These are phyloP conservation scores for Rhodotorula mucilaginosa DNA, from an alignment of 1,284 basidiomycete genomes.

Conservation along the genomic window DNA sequence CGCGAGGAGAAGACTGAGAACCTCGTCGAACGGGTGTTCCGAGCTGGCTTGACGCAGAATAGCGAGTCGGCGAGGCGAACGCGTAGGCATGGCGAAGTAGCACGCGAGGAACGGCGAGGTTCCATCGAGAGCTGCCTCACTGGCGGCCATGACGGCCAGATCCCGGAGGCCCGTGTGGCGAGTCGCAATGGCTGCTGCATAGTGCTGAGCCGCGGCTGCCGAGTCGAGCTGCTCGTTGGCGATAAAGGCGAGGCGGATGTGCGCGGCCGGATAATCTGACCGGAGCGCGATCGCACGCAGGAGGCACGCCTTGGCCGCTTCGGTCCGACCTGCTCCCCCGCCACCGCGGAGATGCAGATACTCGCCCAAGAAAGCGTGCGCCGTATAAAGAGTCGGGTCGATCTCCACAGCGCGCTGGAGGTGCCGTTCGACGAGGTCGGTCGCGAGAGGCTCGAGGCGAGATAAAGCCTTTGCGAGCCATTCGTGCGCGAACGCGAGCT, in stretches of 20 bases:
- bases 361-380: conserved; percentile 32
- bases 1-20: conserved; percentile 16
- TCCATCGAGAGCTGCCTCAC: conserved; percentile 10
- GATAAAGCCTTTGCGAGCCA: conserved; percentile 29
- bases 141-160: background rate
- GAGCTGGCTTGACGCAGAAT: conserved; percentile 10
- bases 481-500: conserved; percentile 24
- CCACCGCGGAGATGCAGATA: conserved; percentile 6
- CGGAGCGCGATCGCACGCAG: conserved; percentile 10
- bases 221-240: conserved; percentile 26
- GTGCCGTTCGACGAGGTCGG: conserved; percentile 13
- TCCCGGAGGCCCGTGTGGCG: conserved; percentile 18
- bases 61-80: background rate
- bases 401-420: conserved; percentile 18
- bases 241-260: conserved; percentile 31
- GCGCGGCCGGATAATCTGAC: conserved; percentile 29
- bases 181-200: background rate
- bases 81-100: conserved; percentile 5
- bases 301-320: background rate
- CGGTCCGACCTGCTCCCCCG: background rate
- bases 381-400: conserved; percentile 1
- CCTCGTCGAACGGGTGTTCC: conserved; percentile 16
- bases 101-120: conserved; percentile 11
- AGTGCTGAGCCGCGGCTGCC: background rate
- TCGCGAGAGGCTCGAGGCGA: background rate